These are phyloP conservation scores for Atalantia buxifolia DNA, from an alignment of 345 rosid species.

Conservation along the genomic window DNA sequence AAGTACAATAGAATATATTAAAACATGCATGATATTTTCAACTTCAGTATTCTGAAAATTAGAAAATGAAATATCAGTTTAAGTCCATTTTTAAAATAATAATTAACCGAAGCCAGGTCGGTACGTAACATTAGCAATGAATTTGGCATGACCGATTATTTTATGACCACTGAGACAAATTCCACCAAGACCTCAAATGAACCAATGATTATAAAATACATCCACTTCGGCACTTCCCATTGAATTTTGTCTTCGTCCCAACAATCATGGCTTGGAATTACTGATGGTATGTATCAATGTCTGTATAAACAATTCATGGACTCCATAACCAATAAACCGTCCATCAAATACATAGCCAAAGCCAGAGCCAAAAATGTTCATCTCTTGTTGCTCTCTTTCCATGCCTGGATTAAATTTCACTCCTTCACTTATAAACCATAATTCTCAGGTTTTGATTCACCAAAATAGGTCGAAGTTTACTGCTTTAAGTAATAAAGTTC, in stretches of 20 bases:
- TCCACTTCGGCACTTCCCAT: neutral
- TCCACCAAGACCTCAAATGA: no score
- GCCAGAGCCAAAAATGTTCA: neutral
- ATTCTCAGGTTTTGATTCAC: neutral
- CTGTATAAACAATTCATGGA: neutral
- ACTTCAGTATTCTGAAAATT: no score
- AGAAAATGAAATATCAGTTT: no score
- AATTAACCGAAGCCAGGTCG: no score
- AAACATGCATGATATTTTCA: no score
- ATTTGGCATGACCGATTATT: no score
- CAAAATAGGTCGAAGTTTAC: constrained; percentile 1
- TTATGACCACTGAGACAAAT: no score
- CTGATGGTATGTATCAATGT: neutral
- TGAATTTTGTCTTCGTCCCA: neutral
- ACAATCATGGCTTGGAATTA: constrained; percentile 9
- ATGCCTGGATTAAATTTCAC: neutral
- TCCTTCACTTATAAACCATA: neutral
- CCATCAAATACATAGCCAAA: neutral
- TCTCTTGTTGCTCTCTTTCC: neutral
- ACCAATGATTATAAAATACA: no score
- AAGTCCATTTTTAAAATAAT: no score
- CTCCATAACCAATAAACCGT: neutral
- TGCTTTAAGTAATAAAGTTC: neutral
- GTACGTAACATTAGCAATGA: no score
- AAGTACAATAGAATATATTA: neutral